phyloP scores from a whole-genome alignment of 2,329 filamentous ascomycete genomes.

The Trichoderma gracile region DNA sequence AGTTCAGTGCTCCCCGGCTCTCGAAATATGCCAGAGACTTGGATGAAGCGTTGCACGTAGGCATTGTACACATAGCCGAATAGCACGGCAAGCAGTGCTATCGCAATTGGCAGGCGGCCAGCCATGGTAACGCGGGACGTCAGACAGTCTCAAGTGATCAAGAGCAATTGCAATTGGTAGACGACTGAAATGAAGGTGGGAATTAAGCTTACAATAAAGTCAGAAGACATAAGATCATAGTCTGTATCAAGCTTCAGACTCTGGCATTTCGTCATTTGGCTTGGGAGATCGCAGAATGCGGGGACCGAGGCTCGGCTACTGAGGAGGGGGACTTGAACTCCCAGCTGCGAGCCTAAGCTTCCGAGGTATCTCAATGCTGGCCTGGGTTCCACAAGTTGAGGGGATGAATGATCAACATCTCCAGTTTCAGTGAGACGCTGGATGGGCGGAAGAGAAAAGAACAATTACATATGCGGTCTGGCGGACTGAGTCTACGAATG shows the following conservation, averaged over 20 bases:
- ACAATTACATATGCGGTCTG: too few relatives aligned
- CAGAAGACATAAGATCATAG: neutral
- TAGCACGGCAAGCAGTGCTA: conserved; percentile 22
- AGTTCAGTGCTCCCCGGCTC: conserved; percentile 30
- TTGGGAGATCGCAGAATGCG: neutral
- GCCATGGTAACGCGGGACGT: conserved; percentile 18
- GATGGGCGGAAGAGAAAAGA: neutral
- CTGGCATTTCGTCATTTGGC: neutral
- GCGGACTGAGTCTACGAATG: too few relatives aligned
- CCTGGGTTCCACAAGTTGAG: neutral
- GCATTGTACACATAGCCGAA: conserved; percentile 24
- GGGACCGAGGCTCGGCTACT: conserved; percentile 5
- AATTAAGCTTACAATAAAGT: neutral
- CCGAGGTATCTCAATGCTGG: neutral
- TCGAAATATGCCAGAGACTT: conserved; percentile 36
- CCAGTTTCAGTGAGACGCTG: neutral
- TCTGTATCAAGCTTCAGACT: neutral
- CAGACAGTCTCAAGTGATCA: neutral
- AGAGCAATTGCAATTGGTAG: too few relatives aligned
- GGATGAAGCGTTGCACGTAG: neutral
- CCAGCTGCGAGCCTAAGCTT: neutral
- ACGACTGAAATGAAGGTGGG: neutral
- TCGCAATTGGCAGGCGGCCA: conserved; percentile 1
- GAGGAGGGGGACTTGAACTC: neutral
- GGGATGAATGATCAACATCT: neutral